A percentile compares a stretch with the other conserved stretches of the same genome.
phyloP scores from a whole-genome alignment of 1,284 basidiomycete genomes.

The Ustilago sp. region DNA sequence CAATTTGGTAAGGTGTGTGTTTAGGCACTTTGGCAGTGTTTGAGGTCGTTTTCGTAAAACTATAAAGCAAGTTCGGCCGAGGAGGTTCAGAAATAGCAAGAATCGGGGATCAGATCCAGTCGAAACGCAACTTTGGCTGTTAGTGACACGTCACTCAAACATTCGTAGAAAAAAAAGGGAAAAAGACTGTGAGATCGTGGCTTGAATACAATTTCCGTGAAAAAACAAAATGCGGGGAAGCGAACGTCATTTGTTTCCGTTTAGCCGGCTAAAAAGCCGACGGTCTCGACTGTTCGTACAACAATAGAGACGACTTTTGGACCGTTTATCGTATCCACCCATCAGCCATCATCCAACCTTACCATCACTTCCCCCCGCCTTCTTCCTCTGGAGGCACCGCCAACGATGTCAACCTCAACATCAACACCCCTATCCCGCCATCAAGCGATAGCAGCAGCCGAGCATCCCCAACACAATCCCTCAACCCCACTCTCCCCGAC shows the following conservation, averaged over 20 bases:
- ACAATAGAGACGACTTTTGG: not conserved
- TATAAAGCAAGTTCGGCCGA: not conserved
- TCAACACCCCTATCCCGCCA: slow-evolving; percentile 30
- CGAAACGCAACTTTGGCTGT: not conserved
- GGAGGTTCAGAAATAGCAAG: not conserved
- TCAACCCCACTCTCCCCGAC: slow-evolving; percentile 9
- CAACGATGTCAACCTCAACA: slow-evolving; percentile 12
- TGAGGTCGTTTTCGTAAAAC: not conserved
- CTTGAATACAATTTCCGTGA: not conserved
- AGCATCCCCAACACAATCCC: slow-evolving; percentile 40
- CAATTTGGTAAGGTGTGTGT: not conserved
- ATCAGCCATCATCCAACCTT: not conserved
- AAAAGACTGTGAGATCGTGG: not conserved
- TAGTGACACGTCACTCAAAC: not conserved
- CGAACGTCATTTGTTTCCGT: slow-evolving; percentile 4
- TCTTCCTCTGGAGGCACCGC: not conserved
- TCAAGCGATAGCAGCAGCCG: slow-evolving; percentile 34
- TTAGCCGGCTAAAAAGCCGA: slow-evolving; percentile 37
- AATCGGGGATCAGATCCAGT: no score
- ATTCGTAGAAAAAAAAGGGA: not conserved
- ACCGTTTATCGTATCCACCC: not conserved
- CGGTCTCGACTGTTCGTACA: slow-evolving; percentile 1
- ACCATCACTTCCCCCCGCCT: not conserved
- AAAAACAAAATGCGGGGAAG: slow-evolving; percentile 13
- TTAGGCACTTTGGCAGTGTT: no score